Percentiles rank a stretch among this genome's conserved stretches.
Conservation (phyloP, 202 grass and related monocot genomes). For the Saccharum hybrid region DNA sequence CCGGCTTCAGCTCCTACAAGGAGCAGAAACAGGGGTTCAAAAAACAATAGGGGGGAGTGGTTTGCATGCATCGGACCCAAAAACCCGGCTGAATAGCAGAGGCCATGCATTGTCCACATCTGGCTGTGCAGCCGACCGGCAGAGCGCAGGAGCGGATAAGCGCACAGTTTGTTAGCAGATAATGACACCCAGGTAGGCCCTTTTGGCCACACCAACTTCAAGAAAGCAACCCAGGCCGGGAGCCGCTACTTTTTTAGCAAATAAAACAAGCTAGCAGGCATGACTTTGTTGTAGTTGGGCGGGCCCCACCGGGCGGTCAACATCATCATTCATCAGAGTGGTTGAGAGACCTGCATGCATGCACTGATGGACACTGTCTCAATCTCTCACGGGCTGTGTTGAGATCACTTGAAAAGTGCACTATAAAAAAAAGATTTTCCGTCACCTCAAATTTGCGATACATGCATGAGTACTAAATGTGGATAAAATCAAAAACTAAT, state of each 20-base stretch:
- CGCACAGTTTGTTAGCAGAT: background rate
- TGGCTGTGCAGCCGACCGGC: conserved; percentile 27
- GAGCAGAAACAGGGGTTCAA: background rate
- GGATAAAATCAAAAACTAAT: too few relatives aligned
- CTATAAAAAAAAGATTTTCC: too few relatives aligned
- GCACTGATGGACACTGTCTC: conserved; percentile 30
- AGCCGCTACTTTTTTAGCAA: too few relatives aligned
- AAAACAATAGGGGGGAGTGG: background rate
- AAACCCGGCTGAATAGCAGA: conserved; percentile 38
- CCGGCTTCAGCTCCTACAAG: background rate
- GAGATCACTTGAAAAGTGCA: too few relatives aligned
- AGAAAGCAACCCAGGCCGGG: conserved; percentile 37
- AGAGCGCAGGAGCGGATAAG: conserved; percentile 37
- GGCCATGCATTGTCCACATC: conserved; percentile 29
- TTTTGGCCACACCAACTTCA: conserved; percentile 51
- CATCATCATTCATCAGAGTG: conserved; percentile 44
- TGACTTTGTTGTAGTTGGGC: background rate
- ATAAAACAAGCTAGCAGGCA: background rate
- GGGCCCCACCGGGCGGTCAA: conserved; percentile 33
- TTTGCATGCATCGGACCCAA: background rate
- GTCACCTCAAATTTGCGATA: too few relatives aligned
- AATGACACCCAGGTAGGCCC: too few relatives aligned
- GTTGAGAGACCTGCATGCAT: conserved; percentile 50
- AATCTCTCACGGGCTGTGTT: background rate
- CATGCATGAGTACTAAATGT: too few relatives aligned